Evolutionary conservation across 495 filamentous ascomycete species (phyloP).

Genomic region (Penicillium lividum): DNA sequence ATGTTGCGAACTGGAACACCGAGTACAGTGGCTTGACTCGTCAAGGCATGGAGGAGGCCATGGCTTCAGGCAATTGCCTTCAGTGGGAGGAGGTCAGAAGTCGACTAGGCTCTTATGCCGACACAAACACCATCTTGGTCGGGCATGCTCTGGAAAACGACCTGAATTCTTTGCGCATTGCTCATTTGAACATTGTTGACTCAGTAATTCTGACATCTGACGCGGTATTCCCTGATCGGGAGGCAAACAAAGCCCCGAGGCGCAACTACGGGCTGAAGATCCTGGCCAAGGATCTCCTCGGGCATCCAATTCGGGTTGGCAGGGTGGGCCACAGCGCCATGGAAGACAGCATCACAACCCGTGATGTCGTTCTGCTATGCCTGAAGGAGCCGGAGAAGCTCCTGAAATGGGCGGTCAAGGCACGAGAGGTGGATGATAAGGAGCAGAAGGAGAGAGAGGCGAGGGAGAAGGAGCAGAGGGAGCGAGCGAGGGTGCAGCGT

Average conservation of each 20-base stretch:
- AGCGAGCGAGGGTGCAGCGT: too few relatives aligned
- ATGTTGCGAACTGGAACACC: slow-evolving; percentile 39
- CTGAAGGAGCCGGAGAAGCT: slow-evolving; percentile 25
- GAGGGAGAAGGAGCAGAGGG: slow-evolving; percentile 6
- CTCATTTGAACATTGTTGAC: slow-evolving; percentile 45
- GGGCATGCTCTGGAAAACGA: slow-evolving; percentile 48
- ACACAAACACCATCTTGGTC: slow-evolving; percentile 45
- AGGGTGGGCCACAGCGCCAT: slow-evolving; percentile 38
- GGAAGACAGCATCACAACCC: slow-evolving; percentile 36
- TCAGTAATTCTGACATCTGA: slow-evolving; percentile 30
- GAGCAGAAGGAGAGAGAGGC: slow-evolving; percentile 13
- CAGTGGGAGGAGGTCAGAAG: slow-evolving; percentile 40
- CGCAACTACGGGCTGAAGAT: slow-evolving; percentile 35
- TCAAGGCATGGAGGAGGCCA: slow-evolving; percentile 30
- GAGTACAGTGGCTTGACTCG: slow-evolving; percentile 38
- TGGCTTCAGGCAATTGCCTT: slow-evolving; percentile 33
- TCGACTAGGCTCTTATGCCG: slow-evolving; percentile 39
- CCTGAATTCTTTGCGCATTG: slow-evolving; percentile 43
- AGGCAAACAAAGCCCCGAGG: background rate
- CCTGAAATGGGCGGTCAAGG: slow-evolving; percentile 11
- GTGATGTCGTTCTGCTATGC: slow-evolving; percentile 33
- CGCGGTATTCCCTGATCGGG: slow-evolving; percentile 18
- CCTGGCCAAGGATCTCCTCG: slow-evolving; percentile 30
- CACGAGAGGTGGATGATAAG: slow-evolving; percentile 10
- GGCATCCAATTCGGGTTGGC: slow-evolving; percentile 33